A percentile compares a stretch with the other conserved stretches of the same genome.
phyloP scores from a whole-genome alignment of 139 green algal genomes.

The Coccomyxa sp. region DNA sequence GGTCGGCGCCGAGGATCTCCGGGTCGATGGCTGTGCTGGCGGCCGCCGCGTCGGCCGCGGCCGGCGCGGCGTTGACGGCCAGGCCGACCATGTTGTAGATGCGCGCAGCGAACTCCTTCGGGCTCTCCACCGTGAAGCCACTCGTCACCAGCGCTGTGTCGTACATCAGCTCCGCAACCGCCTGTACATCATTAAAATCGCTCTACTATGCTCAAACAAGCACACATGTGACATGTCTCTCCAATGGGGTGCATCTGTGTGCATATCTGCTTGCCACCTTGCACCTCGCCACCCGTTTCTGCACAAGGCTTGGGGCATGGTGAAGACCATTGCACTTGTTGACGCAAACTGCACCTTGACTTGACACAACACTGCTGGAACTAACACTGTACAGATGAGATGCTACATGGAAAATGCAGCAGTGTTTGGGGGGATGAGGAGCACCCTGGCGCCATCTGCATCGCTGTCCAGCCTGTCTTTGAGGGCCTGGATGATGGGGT shows the following conservation, averaged over 20 bases:
- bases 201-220: constrained; percentile 36
- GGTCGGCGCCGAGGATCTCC: background rate
- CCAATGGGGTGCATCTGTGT: too few species aligned
- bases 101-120: constrained; percentile 64
- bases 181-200: constrained; percentile 33
- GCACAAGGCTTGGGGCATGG: too few species aligned
- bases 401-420: too few species aligned
- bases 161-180: constrained; percentile 75
- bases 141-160: constrained; percentile 86
- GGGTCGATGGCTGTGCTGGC: background rate
- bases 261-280: too few species aligned
- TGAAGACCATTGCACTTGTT: too few species aligned
- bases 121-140: constrained; percentile 59
- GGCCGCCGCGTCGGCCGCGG: background rate
- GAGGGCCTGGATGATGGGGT: constrained; percentile 77
- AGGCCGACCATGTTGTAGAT: constrained; percentile 36
- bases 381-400: too few species aligned
- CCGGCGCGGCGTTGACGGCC: background rate
- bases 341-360: too few species aligned
- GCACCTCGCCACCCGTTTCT: too few species aligned
- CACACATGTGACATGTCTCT: background rate
- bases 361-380: too few species aligned
- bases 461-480: constrained; percentile 24
- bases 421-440: background rate
- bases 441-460: constrained; percentile 3